These are phyloP conservation scores for Pythium myriotylum DNA, from an alignment of 352 stramenopile genomes.

Conservation along the genomic window DNA sequence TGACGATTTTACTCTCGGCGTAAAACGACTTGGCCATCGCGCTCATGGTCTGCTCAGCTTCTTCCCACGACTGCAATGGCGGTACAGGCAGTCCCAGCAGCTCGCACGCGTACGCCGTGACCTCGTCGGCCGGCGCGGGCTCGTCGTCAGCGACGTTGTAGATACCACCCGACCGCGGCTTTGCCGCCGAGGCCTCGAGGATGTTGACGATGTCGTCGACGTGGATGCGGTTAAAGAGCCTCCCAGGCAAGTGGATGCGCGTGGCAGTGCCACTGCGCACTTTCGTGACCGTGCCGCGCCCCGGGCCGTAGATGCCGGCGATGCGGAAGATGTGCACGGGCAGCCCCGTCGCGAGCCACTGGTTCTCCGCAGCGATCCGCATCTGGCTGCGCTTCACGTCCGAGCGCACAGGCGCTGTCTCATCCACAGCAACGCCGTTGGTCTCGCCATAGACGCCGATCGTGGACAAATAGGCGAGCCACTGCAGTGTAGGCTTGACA, in stretches of 20 bases:
- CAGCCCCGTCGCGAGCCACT: slow-evolving; percentile 73
- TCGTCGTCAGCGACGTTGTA: slow-evolving; percentile 93
- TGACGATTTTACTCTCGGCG: slow-evolving; percentile 81
- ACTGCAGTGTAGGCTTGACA: slow-evolving; percentile 59
- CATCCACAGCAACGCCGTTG: slow-evolving; percentile 79
- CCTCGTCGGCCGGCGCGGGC: slow-evolving; percentile 77
- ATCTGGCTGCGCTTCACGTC: slow-evolving; percentile 66
- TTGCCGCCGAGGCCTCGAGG: slow-evolving; percentile 67
- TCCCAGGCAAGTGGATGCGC: slow-evolving; percentile 71
- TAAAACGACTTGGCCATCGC: slow-evolving; percentile 89
- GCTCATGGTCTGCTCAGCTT: slow-evolving; percentile 75
- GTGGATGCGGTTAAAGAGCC: slow-evolving; percentile 90
- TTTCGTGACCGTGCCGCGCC: slow-evolving; percentile 78
- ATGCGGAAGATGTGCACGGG: slow-evolving; percentile 89
- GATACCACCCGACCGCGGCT: slow-evolving; percentile 62
- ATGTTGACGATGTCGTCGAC: slow-evolving; percentile 89
- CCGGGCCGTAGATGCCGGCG: slow-evolving; percentile 91
- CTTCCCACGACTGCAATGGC: slow-evolving; percentile 67
- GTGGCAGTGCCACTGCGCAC: slow-evolving; percentile 67
- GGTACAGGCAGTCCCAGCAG: slow-evolving; percentile 56
- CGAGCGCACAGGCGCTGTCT: slow-evolving; percentile 76
- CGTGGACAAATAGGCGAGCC: slow-evolving; percentile 91
- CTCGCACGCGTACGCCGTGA: slow-evolving; percentile 79
- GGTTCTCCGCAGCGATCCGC: slow-evolving; percentile 73
- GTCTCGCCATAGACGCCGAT: slow-evolving; percentile 94